Evolutionary conservation across 192 early-diverging fungal species (phyloP).

Genomic region (Gigaspora rosea): DNA sequence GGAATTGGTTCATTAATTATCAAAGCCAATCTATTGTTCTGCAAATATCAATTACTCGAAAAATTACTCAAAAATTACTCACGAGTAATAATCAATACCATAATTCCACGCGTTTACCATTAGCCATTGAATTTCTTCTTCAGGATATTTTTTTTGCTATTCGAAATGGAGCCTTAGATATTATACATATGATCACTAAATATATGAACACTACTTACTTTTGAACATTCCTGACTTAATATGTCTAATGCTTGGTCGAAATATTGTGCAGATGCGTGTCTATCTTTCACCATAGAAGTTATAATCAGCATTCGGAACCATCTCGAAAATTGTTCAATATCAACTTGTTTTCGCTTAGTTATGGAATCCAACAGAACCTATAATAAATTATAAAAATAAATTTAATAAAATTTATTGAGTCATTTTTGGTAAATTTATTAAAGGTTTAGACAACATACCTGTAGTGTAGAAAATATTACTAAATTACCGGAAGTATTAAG

Average conservation of each 20-base stretch:
- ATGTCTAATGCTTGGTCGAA: conserved; percentile 28
- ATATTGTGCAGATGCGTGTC: conserved; percentile 18
- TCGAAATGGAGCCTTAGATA: background rate
- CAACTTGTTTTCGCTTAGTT: conserved; percentile 16
- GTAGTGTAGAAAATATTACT: conserved; percentile 21
- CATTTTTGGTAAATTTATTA: background rate
- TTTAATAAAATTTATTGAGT: background rate
- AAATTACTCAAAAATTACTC: background rate
- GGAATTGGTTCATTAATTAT: background rate
- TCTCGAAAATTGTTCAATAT: conserved; percentile 30
- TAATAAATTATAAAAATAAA: background rate
- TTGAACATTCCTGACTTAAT: conserved; percentile 24
- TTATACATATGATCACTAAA: background rate
- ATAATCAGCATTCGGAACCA: conserved; percentile 36
- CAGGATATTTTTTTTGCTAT: conserved; percentile 26
- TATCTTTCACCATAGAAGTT: conserved; percentile 16
- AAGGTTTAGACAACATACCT: background rate
- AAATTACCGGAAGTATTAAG: background rate
- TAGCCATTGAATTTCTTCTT: conserved; percentile 36
- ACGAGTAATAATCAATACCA: conserved; percentile 38
- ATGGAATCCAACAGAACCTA: conserved; percentile 29
- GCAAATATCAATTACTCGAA: background rate
- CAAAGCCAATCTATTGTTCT: background rate
- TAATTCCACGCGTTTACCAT: conserved; percentile 37
- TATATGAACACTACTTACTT: conserved; percentile 1